Evolutionary conservation across 768 basidiomycete genomes (phyloP), one percentile per base, ranked within the genome.

Genomic region (Infundibulicybe gibba): DNA sequence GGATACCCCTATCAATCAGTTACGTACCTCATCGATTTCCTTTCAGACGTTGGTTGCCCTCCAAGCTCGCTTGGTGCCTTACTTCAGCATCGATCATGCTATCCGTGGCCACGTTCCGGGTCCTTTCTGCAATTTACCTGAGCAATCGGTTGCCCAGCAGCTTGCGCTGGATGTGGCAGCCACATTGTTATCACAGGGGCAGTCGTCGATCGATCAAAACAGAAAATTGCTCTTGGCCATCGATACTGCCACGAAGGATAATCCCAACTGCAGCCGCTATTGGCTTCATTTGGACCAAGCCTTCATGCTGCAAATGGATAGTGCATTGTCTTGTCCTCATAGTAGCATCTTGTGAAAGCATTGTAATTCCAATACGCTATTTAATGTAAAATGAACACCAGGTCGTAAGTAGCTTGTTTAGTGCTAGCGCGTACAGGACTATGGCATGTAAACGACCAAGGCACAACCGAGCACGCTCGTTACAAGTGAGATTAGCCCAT

Each of bases 1-100:
- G 25, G 25, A 25, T 25, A 25, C 25, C 8, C 25, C 25, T 25
- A 25, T 25, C 25, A 25, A 25, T 25, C 25, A 25, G 25, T 16
- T 17, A 21, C 12, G 30, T 39, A n/a, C 43, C 39, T 44, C 50
- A 49, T 58, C 43, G 21, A 43, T 45, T 12, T 53, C 48, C 50
- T 32, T 39, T 30, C 62, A 85, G 83, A 62, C 69, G n/a, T 61
- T 80, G 52, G 40, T 65, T 33, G 57, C 70, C 39, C 63, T 92
- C 41, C 70, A 73, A 49, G 72, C 79, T 14, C 81, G 85, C 17
- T 69, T 95, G 6, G 66, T 76, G 9, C 92, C 93, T 15, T 97
- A 83, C 67, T 97, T 97, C 67, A 73, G 71, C 57, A 74, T 94
- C 39, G 69, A 65, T 9, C 93, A 97, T 61, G 73, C 89, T n/a